phyloP scores from a whole-genome alignment of 2,329 filamentous ascomycete species.

The Alternaria arborescens region DNA sequence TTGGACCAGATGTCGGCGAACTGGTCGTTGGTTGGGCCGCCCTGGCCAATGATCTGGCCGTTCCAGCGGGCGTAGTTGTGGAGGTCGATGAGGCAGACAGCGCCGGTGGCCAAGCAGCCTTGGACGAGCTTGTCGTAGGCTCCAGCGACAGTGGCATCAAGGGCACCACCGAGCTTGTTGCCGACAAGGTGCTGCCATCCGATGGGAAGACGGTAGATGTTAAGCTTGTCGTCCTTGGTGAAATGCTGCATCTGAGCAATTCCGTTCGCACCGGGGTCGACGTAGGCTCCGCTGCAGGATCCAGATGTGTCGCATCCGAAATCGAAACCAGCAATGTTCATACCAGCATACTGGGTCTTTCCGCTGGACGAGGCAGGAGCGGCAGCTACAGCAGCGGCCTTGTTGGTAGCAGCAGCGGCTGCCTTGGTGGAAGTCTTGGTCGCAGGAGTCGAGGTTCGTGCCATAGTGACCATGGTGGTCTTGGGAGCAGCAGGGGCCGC shows the following conservation, averaged over 20 bases:
- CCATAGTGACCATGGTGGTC: not conserved
- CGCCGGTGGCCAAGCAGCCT: constrained; percentile 64
- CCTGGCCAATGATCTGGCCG: constrained; percentile 70
- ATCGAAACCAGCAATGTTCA: constrained; percentile 60
- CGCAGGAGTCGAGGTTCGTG: not conserved
- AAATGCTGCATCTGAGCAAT: constrained; percentile 66
- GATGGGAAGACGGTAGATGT: constrained; percentile 66
- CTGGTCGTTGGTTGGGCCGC: constrained; percentile 67
- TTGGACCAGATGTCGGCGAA: constrained; percentile 67
- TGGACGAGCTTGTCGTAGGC: constrained; percentile 66
- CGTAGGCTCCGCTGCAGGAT: constrained; percentile 32
- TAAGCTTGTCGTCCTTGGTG: constrained; percentile 61
- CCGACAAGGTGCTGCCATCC: constrained; percentile 69
- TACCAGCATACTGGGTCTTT: constrained; percentile 43
- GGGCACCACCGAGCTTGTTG: constrained; percentile 59
- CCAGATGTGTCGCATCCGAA: constrained; percentile 55
- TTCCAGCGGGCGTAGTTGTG: constrained; percentile 65
- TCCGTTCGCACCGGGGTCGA: constrained; percentile 46
- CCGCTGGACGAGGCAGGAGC: not conserved
- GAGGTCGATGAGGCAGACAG: constrained; percentile 67
- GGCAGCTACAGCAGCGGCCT: not conserved
- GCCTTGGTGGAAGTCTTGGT: not conserved
- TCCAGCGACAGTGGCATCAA: constrained; percentile 60
- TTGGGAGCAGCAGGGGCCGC: not conserved
- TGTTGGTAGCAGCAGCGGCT: not conserved